A percentile compares a stretch with the other conserved stretches of the same genome.
phyloP scores from a whole-genome alignment of 305 asterid species.

The Fraxinus velutina region DNA sequence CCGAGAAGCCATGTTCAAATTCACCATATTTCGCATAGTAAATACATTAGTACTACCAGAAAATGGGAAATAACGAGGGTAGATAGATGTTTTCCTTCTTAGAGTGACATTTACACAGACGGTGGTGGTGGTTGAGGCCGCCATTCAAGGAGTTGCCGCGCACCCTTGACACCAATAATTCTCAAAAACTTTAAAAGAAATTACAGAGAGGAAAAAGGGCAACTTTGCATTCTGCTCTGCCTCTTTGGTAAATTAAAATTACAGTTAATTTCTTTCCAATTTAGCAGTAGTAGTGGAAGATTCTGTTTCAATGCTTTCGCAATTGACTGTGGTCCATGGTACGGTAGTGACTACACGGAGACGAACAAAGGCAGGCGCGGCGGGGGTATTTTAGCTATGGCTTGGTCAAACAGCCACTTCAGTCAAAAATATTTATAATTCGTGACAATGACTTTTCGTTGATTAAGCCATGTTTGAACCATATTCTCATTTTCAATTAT shows the following conservation, averaged over 20 bases:
- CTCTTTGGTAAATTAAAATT: neutral
- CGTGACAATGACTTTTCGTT: too few relatives aligned
- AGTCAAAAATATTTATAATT: too few relatives aligned
- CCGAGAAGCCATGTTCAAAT: conserved; percentile 16
- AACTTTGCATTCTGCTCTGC: neutral
- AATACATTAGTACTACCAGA: neutral
- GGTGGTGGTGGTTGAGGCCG: conserved; percentile 20
- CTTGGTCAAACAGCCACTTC: too few relatives aligned
- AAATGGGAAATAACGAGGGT: conserved; percentile 16
- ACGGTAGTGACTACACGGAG: neutral
- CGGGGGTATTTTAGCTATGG: neutral
- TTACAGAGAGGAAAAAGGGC: neutral
- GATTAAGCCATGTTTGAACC: too few relatives aligned
- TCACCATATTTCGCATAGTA: neutral
- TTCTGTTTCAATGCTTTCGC: neutral
- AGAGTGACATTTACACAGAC: conserved; percentile 5
- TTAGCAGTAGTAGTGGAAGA: neutral
- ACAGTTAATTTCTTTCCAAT: neutral
- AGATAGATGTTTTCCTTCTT: conserved; percentile 20
- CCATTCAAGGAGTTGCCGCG: conserved; percentile 23
- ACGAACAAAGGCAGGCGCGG: neutral
- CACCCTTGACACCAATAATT: neutral
- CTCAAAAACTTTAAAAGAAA: neutral
- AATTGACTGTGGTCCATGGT: neutral
- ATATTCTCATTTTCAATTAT: too few relatives aligned